A percentile compares a stretch with the other conserved stretches of the same genome.
Conservation (phyloP, 352 stramenopile genomes). For the Plasmopara viticola region DNA sequence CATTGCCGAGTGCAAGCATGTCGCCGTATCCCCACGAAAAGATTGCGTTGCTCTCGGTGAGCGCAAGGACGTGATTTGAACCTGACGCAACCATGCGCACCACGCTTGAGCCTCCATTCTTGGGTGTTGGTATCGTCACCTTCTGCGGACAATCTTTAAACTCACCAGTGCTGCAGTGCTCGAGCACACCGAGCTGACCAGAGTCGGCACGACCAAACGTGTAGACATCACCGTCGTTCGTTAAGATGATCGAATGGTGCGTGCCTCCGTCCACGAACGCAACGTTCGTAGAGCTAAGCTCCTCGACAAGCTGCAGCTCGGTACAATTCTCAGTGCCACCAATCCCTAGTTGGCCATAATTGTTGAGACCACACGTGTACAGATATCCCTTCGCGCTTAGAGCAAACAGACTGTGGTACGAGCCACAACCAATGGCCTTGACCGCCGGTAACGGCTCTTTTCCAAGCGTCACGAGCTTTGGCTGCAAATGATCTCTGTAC, state of each 20-base stretch:
- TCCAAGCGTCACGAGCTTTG: constrained; percentile 57
- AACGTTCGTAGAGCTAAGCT: constrained; percentile 57
- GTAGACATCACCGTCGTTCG: constrained; percentile 82
- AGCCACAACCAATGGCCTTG: constrained; percentile 84
- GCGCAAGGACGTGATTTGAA: constrained; percentile 82
- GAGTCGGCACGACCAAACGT: constrained; percentile 92
- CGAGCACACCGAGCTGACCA: constrained; percentile 87
- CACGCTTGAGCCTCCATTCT: constrained; percentile 15
- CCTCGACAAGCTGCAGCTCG: constrained; percentile 69
- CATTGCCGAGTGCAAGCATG: constrained; percentile 87
- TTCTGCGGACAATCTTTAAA: constrained; percentile 79
- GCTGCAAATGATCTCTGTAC: constrained; percentile 74
- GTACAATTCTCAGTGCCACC: constrained; percentile 74
- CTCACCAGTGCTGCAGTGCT: constrained; percentile 62
- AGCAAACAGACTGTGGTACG: constrained; percentile 82
- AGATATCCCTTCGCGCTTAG: constrained; percentile 66
- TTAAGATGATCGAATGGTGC: constrained; percentile 92
- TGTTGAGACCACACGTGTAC: constrained; percentile 92
- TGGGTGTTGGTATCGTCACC: constrained; percentile 40
- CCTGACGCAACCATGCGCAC: constrained; percentile 62
- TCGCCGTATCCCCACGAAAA: constrained; percentile 92
- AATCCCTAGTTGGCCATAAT: constrained; percentile 96
- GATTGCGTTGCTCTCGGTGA: constrained; percentile 69
- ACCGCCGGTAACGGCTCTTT: constrained; percentile 40
- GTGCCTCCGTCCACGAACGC: constrained; percentile 80